Percentiles rank a stretch among this genome's conserved stretches.
Evolutionary conservation across 2,329 filamentous ascomycete species (phyloP).

Genomic region (Claviceps quebecensis): DNA sequence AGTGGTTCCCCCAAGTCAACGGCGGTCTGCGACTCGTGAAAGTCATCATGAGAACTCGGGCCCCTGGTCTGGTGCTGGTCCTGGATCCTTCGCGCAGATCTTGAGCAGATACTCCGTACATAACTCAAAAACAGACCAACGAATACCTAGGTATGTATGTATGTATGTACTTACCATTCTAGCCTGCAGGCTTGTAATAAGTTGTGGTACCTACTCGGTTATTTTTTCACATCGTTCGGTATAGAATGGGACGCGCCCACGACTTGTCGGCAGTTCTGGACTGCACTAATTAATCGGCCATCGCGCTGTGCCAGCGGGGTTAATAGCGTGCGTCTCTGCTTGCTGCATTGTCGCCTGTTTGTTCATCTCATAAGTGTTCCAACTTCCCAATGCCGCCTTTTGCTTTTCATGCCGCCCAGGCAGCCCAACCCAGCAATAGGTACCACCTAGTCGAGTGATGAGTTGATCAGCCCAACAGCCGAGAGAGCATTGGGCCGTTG

Average conservation of each 20-base stretch:
- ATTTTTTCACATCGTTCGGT: neutral
- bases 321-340: neutral
- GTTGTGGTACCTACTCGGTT: neutral
- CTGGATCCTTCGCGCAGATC: neutral
- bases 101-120: neutral
- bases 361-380: neutral
- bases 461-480: neutral
- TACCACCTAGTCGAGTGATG: neutral
- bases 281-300: neutral
- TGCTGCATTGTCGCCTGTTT: neutral
- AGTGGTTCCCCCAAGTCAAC: neutral
- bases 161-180: too few relatives aligned
- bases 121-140: neutral
- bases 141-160: too few relatives aligned
- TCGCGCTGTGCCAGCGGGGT: neutral
- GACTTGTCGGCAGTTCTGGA: neutral
- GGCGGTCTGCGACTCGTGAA: neutral
- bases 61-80: neutral
- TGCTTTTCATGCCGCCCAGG: neutral
- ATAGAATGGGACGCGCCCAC: neutral
- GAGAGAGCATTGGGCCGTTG: neutral
- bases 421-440: neutral
- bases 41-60: neutral
- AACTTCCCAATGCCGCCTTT: neutral
- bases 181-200: too few relatives aligned